Evolutionary conservation across 2,329 filamentous ascomycete genomes (phyloP), one percentile per base, ranked within the genome.

Genomic region (Venturiaceae sp.): DNA sequence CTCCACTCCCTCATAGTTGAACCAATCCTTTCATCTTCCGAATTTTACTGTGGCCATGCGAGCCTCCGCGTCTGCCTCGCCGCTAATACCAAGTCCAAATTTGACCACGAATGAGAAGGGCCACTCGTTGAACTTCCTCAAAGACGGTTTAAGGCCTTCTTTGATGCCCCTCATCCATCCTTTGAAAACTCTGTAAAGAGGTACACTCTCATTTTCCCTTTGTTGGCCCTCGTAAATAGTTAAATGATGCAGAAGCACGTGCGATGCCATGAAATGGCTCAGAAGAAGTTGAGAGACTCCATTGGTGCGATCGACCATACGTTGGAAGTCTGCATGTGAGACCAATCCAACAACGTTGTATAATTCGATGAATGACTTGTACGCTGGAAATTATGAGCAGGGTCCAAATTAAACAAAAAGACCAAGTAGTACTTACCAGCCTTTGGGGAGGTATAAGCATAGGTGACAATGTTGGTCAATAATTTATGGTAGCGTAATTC

Each of bases 251-350:
- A 80, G 68, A 5, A 78, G 66, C 1, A 75, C 67, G 55, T 79
- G 74, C 0, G 78, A 63, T 1, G 74, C 71, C n/a, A 79, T 70
- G 62, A 77, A 78, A 62, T 79, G 75, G 6, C 73, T 68, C 5
- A 79, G 68, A 5, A 80, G 64, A 3, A 78, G 71, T 30, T 74
- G 74, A 1, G 74, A 69, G 3, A 74, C 62, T 47, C 64, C 64
- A 56, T 80, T 78, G 39, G 66, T 64, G 0, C 73, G 68, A 44
- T 74, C 67, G 59, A 78, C 69, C 64, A 79, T 77, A 1, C 67
- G 65, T 44, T 71, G 68, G 60, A 80, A 78, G 19, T 72, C 64
- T 2, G 69, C 67, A 52, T 74, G 69, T 2, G 68, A 68, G 66
- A 77, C 70, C 5, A 66, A 61, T 28, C 73, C 73, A 36, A 76